phyloP scores from a whole-genome alignment of 1,284 basidiomycete species.

The Cystobasidium sp. region DNA sequence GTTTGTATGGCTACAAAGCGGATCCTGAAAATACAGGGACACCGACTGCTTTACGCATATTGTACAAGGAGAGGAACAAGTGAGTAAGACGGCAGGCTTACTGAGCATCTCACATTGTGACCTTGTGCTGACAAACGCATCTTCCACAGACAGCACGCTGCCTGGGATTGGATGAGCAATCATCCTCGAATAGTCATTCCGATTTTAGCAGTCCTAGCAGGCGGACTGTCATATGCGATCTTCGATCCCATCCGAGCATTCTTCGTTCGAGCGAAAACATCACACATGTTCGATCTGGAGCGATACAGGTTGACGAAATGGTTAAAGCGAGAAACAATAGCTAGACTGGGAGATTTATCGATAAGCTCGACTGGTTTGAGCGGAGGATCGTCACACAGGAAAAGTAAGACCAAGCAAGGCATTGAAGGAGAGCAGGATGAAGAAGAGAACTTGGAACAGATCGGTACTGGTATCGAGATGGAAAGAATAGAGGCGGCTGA shows the following conservation, averaged over 20 bases:
- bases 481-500: slow-evolving; percentile 67
- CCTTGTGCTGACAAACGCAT: background rate
- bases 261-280: slow-evolving; percentile 80
- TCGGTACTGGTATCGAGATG: slow-evolving; percentile 48
- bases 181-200: slow-evolving; percentile 90
- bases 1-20: slow-evolving; percentile 71
- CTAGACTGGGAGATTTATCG: slow-evolving; percentile 44
- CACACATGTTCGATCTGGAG: slow-evolving; percentile 74
- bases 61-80: slow-evolving; percentile 49
- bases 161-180: slow-evolving; percentile 78
- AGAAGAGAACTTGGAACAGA: slow-evolving; percentile 42
- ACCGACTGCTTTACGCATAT: slow-evolving; percentile 46
- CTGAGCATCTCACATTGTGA: background rate
- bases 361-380: slow-evolving; percentile 31
- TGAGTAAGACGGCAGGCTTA: slow-evolving; percentile 2
- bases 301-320: slow-evolving; percentile 49
- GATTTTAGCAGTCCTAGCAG: slow-evolving; percentile 81
- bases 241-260: slow-evolving; percentile 89
- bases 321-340: slow-evolving; percentile 54
- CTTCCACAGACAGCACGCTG: slow-evolving; percentile 71
- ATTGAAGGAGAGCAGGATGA: slow-evolving; percentile 22
- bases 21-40: slow-evolving; percentile 52
- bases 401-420: background rate
- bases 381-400: slow-evolving; percentile 5
- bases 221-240: slow-evolving; percentile 83